Percentiles rank a stretch among this genome's conserved stretches.
These are phyloP conservation scores for Cucurbita ficifolia DNA, from an alignment of 306 rosid genomes.

Conservation along the genomic window DNA sequence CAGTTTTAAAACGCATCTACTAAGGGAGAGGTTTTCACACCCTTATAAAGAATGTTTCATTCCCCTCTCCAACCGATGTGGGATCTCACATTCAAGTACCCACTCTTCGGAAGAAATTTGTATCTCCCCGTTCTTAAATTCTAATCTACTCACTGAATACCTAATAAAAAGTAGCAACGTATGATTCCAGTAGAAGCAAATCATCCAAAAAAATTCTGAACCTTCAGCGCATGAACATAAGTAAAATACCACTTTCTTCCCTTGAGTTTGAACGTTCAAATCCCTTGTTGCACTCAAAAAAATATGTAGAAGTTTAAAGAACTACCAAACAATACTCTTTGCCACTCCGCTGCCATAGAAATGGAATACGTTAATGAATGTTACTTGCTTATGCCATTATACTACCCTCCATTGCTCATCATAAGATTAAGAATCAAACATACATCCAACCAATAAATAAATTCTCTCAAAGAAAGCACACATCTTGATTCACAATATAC, in stretches of 20 bases:
- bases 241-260: too few relatives aligned
- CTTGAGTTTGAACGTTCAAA: neutral
- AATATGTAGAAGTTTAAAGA: neutral
- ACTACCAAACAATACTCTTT: neutral
- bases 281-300: neutral
- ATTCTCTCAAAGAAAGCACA: neutral
- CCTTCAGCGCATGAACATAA: too few relatives aligned
- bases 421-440: neutral
- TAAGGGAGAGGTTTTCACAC: too few relatives aligned
- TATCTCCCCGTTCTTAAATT: neutral
- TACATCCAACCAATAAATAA: neutral
- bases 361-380: neutral
- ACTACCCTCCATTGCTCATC: neutral
- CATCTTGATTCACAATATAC: neutral
- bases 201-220: neutral
- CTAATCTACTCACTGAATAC: neutral
- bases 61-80: too few relatives aligned
- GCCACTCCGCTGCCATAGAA: neutral
- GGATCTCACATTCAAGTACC: neutral
- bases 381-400: neutral
- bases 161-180: neutral
- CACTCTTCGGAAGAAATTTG: neutral
- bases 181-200: neutral
- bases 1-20: too few relatives aligned
- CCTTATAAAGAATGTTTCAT: too few relatives aligned